Conservation (phyloP, 2,329 filamentous ascomycete genomes). For the Xylariaceae sp. region DNA sequence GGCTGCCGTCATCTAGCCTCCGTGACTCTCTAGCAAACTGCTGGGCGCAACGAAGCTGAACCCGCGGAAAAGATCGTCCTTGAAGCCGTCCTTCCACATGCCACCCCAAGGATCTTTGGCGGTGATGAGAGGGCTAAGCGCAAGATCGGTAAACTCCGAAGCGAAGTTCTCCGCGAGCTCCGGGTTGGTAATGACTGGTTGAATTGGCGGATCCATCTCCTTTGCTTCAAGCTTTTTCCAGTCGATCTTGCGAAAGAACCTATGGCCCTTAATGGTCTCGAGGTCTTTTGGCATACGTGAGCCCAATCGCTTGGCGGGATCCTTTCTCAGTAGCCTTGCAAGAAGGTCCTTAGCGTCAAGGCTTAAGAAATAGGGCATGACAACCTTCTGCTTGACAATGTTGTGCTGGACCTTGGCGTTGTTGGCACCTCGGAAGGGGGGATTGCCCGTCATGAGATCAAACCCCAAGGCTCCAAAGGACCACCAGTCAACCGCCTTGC, state of each 20-base stretch:
- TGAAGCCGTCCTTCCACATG: constrained; percentile 34
- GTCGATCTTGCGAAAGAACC: constrained; percentile 96
- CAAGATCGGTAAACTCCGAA: constrained; percentile 80
- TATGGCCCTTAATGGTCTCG: constrained; percentile 77
- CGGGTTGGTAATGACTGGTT: constrained; percentile 89
- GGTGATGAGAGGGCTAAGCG: constrained; percentile 66
- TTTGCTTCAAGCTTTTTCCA: constrained; percentile 81
- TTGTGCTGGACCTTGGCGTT: constrained; percentile 93
- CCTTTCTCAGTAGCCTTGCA: constrained; percentile 82
- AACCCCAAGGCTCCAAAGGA: constrained; percentile 88
- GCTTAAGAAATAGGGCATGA: constrained; percentile 83
- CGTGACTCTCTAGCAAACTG: constrained; percentile 48
- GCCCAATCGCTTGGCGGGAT: constrained; percentile 84
- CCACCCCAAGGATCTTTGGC: constrained; percentile 39
- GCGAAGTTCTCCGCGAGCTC: constrained; percentile 96
- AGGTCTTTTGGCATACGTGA: constrained; percentile 86
- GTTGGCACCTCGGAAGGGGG: constrained; percentile 86
- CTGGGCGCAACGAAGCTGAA: constrained; percentile 59
- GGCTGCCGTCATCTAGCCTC: constrained; percentile 32
- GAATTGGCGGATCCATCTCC: constrained; percentile 82
- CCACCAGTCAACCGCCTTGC: constrained; percentile 98
- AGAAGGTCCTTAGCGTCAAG: constrained; percentile 92
- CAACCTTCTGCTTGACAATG: constrained; percentile 87
- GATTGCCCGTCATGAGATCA: constrained; percentile 86
- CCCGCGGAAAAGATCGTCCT: constrained; percentile 56